These are phyloP conservation scores for Tolypocladium endophyticum DNA, from an alignment of 2,329 filamentous ascomycete genomes.

Conservation along the genomic window DNA sequence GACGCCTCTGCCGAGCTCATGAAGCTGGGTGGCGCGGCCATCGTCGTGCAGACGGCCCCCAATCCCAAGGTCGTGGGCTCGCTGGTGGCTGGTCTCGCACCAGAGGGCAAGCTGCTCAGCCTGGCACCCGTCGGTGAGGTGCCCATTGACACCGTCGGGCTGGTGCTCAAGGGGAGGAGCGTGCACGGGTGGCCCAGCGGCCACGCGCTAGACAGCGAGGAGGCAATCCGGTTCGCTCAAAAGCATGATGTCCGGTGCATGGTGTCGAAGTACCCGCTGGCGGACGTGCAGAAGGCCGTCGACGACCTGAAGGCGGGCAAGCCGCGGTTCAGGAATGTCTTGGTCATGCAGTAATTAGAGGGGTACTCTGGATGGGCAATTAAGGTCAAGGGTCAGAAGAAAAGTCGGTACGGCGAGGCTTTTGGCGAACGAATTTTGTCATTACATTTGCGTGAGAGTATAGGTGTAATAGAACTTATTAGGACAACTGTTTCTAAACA, in stretches of 20 bases:
- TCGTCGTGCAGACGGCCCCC: conserved; percentile 54
- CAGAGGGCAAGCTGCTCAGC: conserved; percentile 48
- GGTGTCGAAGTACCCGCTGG: conserved; percentile 53
- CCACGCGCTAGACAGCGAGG: conserved; percentile 50
- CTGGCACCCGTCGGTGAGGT: conserved; percentile 39
- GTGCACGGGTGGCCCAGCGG: conserved; percentile 56
- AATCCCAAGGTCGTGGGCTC: conserved; percentile 42
- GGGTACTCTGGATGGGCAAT: neutral
- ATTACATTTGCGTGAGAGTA: no score
- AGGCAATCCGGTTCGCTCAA: conserved; percentile 56
- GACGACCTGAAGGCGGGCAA: conserved; percentile 29
- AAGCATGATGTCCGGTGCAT: conserved; percentile 53
- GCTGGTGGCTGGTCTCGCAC: conserved; percentile 41
- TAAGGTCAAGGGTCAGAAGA: no score
- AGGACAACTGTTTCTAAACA: neutral
- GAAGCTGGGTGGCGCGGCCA: conserved; percentile 48
- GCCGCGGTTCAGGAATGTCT: conserved; percentile 34
- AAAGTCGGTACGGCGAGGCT: neutral
- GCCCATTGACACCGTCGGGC: conserved; percentile 28
- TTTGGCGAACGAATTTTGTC: no score
- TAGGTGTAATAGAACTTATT: no score
- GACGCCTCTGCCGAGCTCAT: conserved; percentile 37
- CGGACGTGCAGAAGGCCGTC: conserved; percentile 33
- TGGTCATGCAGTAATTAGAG: conserved; percentile 26
- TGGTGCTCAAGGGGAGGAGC: conserved; percentile 42